Conservation (phyloP, 2,329 filamentous ascomycete genomes). For the Rutstroemia sp. region DNA sequence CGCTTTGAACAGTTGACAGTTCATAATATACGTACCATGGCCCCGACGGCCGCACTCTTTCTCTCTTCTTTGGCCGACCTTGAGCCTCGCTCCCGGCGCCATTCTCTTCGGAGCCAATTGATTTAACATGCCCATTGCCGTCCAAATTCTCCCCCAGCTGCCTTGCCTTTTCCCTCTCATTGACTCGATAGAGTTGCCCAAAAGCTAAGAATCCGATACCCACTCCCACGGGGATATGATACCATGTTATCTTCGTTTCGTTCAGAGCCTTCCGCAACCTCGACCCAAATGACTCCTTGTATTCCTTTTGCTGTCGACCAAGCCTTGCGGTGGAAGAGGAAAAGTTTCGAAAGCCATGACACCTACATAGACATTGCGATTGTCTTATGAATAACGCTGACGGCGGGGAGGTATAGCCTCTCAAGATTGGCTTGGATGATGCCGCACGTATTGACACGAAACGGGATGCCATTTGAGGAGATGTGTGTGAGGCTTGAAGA, state of each 20-base stretch:
- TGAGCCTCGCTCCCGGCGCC: constrained; percentile 36
- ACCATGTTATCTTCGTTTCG: constrained; percentile 63
- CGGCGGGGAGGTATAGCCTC: not conserved
- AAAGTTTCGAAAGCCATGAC: constrained; percentile 19
- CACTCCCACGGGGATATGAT: constrained; percentile 61
- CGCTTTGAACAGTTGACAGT: not conserved
- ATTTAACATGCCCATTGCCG: constrained; percentile 28
- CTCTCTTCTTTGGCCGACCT: constrained; percentile 37
- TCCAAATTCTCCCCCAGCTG: constrained; percentile 31
- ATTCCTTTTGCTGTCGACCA: constrained; percentile 20
- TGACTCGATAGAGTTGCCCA: constrained; percentile 56
- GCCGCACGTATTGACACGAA: not conserved
- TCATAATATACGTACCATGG: constrained; percentile 44
- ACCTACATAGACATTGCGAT: constrained; percentile 16
- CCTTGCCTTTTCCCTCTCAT: constrained; percentile 39
- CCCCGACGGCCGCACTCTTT: constrained; percentile 56
- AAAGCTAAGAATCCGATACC: constrained; percentile 61
- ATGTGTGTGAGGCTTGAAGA: too few species aligned
- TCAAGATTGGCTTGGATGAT: not conserved
- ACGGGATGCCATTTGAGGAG: constrained; percentile 1
- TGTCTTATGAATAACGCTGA: constrained; percentile 5
- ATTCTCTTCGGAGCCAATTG: constrained; percentile 22
- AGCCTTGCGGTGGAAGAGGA: constrained; percentile 21
- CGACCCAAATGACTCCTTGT: constrained; percentile 27
- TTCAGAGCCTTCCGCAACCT: constrained; percentile 49